Conservation (phyloP, 2,329 filamentous ascomycete species). For the Aspergillus jensenii region DNA sequence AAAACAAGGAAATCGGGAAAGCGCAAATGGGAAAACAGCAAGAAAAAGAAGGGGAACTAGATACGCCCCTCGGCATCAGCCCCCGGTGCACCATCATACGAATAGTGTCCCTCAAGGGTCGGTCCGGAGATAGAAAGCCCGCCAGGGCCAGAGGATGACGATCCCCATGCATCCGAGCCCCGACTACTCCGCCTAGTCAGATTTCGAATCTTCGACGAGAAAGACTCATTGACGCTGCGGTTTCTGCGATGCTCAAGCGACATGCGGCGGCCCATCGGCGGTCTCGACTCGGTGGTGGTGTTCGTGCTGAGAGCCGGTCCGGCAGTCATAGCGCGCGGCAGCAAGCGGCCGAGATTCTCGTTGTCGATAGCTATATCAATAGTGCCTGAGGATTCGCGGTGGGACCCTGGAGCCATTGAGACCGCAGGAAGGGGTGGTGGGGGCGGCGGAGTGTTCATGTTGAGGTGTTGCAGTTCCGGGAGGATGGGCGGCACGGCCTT, state of each 20-base stretch:
- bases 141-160: not conserved
- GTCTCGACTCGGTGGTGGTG: conserved; percentile 17
- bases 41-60: conserved; percentile 1
- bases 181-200: conserved; percentile 60
- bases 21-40: too few relatives aligned
- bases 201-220: conserved; percentile 54
- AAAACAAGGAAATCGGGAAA: not conserved
- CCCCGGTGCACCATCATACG: conserved; percentile 27
- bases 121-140: not conserved
- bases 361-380: conserved; percentile 45
- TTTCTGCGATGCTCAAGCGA: conserved; percentile 53
- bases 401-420: conserved; percentile 21
- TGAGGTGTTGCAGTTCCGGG: conserved; percentile 62
- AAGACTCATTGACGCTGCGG: conserved; percentile 58
- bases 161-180: conserved; percentile 33
- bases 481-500: conserved; percentile 51
- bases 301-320: conserved; percentile 27
- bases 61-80: conserved; percentile 20
- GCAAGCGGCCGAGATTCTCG: conserved; percentile 33
- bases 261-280: conserved; percentile 37
- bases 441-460: conserved; percentile 55
- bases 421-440: conserved; percentile 38
- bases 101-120: conserved; percentile 15
- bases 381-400: conserved; percentile 38
- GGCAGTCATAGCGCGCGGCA: conserved; percentile 39